A percentile compares a stretch with the other conserved stretches of the same genome.
These are phyloP conservation scores for Aspergillus pseudoviridinutans DNA, from an alignment of 2,329 filamentous ascomycete genomes.

Conservation along the genomic window DNA sequence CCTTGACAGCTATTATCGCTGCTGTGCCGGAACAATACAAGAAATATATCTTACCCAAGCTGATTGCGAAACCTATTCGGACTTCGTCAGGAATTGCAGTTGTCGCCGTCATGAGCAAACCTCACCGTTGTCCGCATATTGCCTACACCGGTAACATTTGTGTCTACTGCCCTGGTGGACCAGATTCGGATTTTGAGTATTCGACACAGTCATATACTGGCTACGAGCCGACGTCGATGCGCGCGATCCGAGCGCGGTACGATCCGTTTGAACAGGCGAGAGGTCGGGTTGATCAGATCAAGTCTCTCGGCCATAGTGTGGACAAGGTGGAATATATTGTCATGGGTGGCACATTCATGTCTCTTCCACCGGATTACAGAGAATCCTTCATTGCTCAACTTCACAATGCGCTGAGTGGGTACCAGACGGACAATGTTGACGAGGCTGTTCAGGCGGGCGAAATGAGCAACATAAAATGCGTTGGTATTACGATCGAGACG, in stretches of 20 bases:
- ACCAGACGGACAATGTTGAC: conserved; percentile 89
- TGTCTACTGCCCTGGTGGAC: conserved; percentile 95
- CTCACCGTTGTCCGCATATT: conserved; percentile 94
- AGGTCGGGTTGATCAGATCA: conserved; percentile 93
- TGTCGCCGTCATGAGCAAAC: conserved; percentile 99
- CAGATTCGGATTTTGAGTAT: conserved; percentile 98
- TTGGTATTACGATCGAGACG: conserved; percentile 98
- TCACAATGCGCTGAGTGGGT: conserved; percentile 94
- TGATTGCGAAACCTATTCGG: conserved; percentile 94
- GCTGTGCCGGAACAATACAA: conserved; percentile 99
- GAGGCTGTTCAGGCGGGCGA: conserved; percentile 92
- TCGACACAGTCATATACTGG: conserved; percentile 98
- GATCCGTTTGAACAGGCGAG: conserved; percentile 97
- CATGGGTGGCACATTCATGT: conserved; percentile 99
- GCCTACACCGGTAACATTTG: conserved; percentile 98
- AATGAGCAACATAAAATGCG: conserved; percentile 96
- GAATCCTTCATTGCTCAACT: conserved; percentile 93
- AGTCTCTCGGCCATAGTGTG: conserved; percentile 89
- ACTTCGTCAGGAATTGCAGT: conserved; percentile 97
- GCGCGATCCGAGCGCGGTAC: conserved; percentile 92
- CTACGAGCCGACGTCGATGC: conserved; percentile 98
- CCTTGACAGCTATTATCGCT: conserved; percentile 93
- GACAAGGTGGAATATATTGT: conserved; percentile 99
- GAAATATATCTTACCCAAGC: conserved; percentile 94
- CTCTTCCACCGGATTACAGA: conserved; percentile 78